A percentile compares a stretch with the other conserved stretches of the same genome.
These are phyloP conservation scores for Auricularia sp. DNA, from an alignment of 768 basidiomycete species.

Conservation along the genomic window DNA sequence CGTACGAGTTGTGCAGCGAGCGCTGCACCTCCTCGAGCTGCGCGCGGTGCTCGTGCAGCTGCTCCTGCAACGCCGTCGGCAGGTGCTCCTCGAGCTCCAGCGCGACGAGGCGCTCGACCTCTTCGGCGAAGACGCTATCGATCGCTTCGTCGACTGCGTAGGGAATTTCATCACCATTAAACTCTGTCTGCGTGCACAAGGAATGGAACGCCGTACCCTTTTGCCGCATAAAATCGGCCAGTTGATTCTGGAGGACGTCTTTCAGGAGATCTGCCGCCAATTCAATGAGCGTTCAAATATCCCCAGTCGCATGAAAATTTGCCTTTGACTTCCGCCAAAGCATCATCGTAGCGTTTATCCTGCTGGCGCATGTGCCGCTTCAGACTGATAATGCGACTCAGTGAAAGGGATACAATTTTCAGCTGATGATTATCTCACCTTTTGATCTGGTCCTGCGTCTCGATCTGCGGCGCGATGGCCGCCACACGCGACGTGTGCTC, in stretches of 20 bases:
- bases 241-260: conserved; percentile 33
- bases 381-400: no score
- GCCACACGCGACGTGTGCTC: conserved; percentile 36
- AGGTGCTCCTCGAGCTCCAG: conserved; percentile 37
- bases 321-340: conserved; percentile 43
- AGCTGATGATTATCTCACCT: conserved; percentile 27
- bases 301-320: no score
- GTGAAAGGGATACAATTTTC: no score
- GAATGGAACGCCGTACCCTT: conserved; percentile 28
- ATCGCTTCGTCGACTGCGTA: conserved; percentile 36
- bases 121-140: conserved; percentile 36
- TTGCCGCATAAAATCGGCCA: conserved; percentile 34
- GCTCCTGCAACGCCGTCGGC: conserved; percentile 38
- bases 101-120: conserved; percentile 43
- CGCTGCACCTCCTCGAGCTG: conserved; percentile 39
- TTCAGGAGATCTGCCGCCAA: conserved; percentile 34
- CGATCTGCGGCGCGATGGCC: conserved; percentile 29
- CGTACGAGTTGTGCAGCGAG: conserved; percentile 50
- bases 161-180: not conserved
- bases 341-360: conserved; percentile 34
- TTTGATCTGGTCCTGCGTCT: conserved; percentile 31
- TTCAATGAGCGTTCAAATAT: not conserved
- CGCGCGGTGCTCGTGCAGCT: conserved; percentile 33
- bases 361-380: conserved; percentile 34
- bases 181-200: conserved; percentile 1